Evolutionary conservation across 1,284 basidiomycete species (phyloP), one percentile per base, ranked within the genome.

Genomic region (Trametes hirsuta): DNA sequence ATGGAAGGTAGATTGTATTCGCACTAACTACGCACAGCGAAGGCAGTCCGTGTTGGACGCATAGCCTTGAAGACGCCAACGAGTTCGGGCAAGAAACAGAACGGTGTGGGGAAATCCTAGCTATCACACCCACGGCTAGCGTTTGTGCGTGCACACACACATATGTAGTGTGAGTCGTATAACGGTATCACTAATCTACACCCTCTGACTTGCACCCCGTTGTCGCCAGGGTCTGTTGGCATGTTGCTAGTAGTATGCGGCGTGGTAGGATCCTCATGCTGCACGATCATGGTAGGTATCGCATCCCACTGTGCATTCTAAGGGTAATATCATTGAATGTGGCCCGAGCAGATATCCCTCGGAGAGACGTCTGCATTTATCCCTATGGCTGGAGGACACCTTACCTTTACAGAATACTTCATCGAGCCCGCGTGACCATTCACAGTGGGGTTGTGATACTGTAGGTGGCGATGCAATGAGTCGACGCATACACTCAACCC

Each of bases 381-480:
- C 15, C 79, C 79, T 9, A 59, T 82, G 0, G 74, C 73, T 49
- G 89, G 86, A 62, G 86, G 93, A 5, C 93, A 94, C 72, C 90
- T 95, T 72, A 88, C 84, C 51, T 79, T 94, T 41, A 90, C 93
- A 4, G 85, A 85, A 64, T 87, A 90, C 44, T 93, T 93, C 71
- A 87, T 94, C 25, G 86, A 93, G 69, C 87, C 88, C 5, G 88
- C 92, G 2, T 81, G 94, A 60, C 88, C 88, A 0, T 94, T 94
- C 69, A 84, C 91, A 14, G 86, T 91, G 85, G 91, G 91, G 10
- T 94, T 89, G 88, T 88, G 91, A 69, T 93, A 92, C 71, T 73
- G 72, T 90, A 53, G 69, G 6, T 34, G 22, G 10, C 25, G 6
- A 18, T 53, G 15, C 47, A 36, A 30, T 6, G n/a, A 5, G 9